These are phyloP conservation scores for Cyclotella sp. DNA, from an alignment of 108 stramenopile species.

Conservation along the genomic window DNA sequence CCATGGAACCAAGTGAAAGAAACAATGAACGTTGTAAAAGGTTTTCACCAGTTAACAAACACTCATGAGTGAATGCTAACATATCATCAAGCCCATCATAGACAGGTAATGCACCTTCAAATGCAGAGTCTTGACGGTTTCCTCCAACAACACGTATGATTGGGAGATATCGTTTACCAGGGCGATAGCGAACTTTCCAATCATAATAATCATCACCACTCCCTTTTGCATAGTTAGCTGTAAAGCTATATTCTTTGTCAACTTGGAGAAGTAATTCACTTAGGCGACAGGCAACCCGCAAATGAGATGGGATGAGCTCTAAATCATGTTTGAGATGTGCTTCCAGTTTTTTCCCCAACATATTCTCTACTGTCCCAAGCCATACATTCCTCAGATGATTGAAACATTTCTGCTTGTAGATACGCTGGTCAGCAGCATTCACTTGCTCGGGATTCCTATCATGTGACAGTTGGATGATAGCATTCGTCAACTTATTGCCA, in stretches of 20 bases:
- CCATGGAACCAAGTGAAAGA: neutral
- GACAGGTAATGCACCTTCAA: no score
- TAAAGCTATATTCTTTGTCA: constrained; percentile 12
- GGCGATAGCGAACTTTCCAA: constrained; percentile 11
- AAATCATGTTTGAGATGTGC: constrained; percentile 3
- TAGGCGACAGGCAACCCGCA: constrained; percentile 4
- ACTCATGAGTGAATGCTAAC: no score
- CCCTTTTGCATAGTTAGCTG: neutral
- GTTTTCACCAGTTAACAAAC: neutral
- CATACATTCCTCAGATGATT: neutral
- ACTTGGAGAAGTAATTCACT: constrained; percentile 13
- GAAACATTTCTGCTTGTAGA: neutral
- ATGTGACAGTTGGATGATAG: no score
- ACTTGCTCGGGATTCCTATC: neutral
- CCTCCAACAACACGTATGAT: constrained; percentile 3
- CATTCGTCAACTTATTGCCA: constrained; percentile 6
- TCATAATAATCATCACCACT: neutral
- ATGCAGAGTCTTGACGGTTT: no score
- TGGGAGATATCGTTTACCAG: constrained; percentile 15
- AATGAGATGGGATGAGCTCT: constrained; percentile 3
- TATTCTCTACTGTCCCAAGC: neutral
- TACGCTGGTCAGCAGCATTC: neutral
- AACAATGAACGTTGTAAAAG: neutral
- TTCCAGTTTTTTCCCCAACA: neutral
- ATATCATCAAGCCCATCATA: no score